Evolutionary conservation across 75 land plant genomes (phyloP), one percentile per base, ranked within the genome.

Genomic region (Adiantum capillusveneris): DNA sequence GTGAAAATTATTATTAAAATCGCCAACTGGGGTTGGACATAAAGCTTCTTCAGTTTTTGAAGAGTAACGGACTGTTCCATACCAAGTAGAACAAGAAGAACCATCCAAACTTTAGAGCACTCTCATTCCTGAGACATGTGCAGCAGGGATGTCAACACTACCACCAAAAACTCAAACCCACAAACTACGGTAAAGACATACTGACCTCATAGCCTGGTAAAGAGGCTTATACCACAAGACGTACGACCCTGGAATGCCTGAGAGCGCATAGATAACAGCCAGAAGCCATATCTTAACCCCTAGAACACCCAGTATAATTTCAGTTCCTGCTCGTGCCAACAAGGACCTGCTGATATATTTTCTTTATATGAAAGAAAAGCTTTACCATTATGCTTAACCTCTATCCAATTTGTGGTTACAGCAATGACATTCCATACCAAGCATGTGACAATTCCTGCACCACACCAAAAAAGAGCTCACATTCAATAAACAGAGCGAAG

Each of bases 191-290:
- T 5, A 53, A 25, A n/a, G n/a, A n/a, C n/a, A n/a, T n/a, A n/a
- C 59, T 7, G 74, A 82, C 97, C 89, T 88, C 89, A 85, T 85
- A 17, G 89, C 97, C 53, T 86, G 82, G 79, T 92, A 92, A 19
- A 92, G 75, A 29, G 97, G 97, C 69, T 81, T 84, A 70, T 92
- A 92, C 97, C 97, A 92, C 31, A 92, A 60, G 27, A 88, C 69
- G 62, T 82, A 92, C 29, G 97, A 88, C 50, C 81, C 75, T n/a
- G 94, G 97, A 65, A 66, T 60, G 21, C 94, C 94, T 55, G 76
- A 50, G 25, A 92, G 27, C 27, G 74, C 72, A 66, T 88, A 92
- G 51, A 92, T 88, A 6, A 80, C 59, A 13, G 95, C 86, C 61
- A 92, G 80, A 65, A 84, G 72, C 76, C 87, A 92, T 1, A 92